Evolutionary conservation across 2,329 filamentous ascomycete species (phyloP).

Genomic region (Aspergillus sp.): DNA sequence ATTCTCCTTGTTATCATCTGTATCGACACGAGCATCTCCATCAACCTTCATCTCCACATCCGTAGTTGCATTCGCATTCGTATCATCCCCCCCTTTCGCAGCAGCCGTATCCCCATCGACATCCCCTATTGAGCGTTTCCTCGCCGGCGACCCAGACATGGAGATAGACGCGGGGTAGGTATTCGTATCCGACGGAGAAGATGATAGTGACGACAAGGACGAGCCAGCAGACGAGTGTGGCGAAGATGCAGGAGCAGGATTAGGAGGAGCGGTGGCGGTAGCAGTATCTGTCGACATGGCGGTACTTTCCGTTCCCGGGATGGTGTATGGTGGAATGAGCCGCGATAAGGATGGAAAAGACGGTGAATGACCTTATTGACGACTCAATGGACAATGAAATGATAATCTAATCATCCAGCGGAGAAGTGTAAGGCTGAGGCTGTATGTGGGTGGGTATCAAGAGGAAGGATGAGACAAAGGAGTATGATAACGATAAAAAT

Average conservation of each 20-base stretch:
- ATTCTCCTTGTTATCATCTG: constrained; percentile 15
- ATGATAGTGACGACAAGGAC: constrained; percentile 14
- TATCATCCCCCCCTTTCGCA: too few species aligned
- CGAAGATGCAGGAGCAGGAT: constrained; percentile 12
- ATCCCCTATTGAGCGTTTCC: constrained; percentile 7
- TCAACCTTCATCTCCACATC: not conserved
- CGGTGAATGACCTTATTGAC: not conserved
- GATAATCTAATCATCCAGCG: not conserved
- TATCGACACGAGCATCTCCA: not conserved
- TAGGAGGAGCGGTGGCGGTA: constrained; percentile 17
- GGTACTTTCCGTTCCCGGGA: not conserved
- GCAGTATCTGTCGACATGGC: not conserved
- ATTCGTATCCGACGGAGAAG: constrained; percentile 33
- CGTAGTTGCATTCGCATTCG: not conserved
- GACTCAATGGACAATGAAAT: not conserved
- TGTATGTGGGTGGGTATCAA: too few species aligned
- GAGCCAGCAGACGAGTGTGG: not conserved
- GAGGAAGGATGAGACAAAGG: too few species aligned
- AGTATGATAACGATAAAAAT: not conserved
- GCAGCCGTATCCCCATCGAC: not conserved
- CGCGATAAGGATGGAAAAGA: not conserved
- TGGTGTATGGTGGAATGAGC: too few species aligned
- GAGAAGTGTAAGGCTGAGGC: too few species aligned
- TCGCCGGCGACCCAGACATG: not conserved
- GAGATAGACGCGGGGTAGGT: constrained; percentile 2